Conservation (phyloP, 169 alveolate species). For the Toxoplasma gondii region DNA sequence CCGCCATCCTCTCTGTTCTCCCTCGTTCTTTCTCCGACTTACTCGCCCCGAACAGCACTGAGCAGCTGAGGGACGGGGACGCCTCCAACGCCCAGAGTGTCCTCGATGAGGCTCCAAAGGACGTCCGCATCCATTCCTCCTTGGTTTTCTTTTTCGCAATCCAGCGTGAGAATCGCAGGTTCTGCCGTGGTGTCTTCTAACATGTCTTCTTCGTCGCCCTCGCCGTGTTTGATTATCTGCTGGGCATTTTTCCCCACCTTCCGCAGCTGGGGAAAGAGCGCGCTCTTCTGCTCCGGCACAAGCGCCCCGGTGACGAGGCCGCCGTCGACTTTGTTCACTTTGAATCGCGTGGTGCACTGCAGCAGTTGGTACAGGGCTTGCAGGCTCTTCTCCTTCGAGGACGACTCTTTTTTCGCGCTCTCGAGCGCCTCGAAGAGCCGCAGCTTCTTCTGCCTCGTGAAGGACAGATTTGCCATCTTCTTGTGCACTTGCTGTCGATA, state of each 20-base stretch:
- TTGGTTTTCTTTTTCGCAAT: not conserved
- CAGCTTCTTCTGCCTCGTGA: not conserved
- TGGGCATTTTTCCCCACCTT: not conserved
- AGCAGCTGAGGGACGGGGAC: not conserved
- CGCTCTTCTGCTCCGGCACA: not conserved
- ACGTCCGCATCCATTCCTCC: not conserved
- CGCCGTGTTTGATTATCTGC: not conserved
- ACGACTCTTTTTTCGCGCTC: not conserved
- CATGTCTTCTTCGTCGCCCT: not conserved
- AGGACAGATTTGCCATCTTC: not conserved
- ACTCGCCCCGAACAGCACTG: not conserved
- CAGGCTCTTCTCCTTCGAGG: not conserved
- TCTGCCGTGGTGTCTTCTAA: not conserved
- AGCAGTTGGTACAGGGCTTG: not conserved
- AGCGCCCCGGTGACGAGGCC: constrained; percentile 15
- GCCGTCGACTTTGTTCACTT: not conserved
- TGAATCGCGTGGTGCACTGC: not conserved
- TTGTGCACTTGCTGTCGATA: not conserved
- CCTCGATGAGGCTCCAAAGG: not conserved
- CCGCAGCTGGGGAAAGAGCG: not conserved
- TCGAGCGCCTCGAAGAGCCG: constrained; percentile 14
- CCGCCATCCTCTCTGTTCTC: not conserved
- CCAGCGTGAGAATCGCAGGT: constrained; percentile 1
- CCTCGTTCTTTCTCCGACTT: not conserved
- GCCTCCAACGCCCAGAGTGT: not conserved